A percentile compares a stretch with the other conserved stretches of the same genome.
Conservation (phyloP, 257 asterid species). For the Solanum corneliomulleri region DNA sequence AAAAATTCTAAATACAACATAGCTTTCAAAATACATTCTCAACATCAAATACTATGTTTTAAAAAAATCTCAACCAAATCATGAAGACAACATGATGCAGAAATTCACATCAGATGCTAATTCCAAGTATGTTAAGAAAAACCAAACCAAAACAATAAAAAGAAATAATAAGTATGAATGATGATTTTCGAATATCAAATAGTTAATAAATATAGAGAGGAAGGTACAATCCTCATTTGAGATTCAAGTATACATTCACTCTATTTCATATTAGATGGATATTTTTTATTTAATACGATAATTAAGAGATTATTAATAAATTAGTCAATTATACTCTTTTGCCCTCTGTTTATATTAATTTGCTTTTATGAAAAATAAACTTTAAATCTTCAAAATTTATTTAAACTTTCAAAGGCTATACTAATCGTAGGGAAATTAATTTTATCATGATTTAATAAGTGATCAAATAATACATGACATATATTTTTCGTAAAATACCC, state of each 20-base stretch:
- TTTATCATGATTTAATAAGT: too few relatives aligned
- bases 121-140: not conserved
- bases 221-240: too few relatives aligned
- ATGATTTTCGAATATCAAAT: too few relatives aligned
- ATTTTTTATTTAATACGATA: too few relatives aligned
- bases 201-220: not conserved
- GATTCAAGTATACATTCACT: too few relatives aligned
- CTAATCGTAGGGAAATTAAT: too few relatives aligned
- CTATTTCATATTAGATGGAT: not conserved
- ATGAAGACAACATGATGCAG: constrained; percentile 15
- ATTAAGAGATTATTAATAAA: too few relatives aligned
- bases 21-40: not conserved
- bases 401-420: too few relatives aligned
- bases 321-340: too few relatives aligned
- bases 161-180: not conserved
- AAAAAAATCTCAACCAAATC: not conserved
- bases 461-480: too few relatives aligned
- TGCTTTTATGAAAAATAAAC: not conserved
- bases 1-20: not conserved
- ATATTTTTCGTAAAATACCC: too few relatives aligned
- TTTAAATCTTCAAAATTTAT: too few relatives aligned
- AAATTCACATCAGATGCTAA: constrained; percentile 2
- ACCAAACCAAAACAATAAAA: not conserved
- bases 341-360: not conserved
- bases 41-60: not conserved